Base-by-base conservation (phyloP, 768 basidiomycete genomes). In the Tylopilus vinaceipallidus region DNA sequence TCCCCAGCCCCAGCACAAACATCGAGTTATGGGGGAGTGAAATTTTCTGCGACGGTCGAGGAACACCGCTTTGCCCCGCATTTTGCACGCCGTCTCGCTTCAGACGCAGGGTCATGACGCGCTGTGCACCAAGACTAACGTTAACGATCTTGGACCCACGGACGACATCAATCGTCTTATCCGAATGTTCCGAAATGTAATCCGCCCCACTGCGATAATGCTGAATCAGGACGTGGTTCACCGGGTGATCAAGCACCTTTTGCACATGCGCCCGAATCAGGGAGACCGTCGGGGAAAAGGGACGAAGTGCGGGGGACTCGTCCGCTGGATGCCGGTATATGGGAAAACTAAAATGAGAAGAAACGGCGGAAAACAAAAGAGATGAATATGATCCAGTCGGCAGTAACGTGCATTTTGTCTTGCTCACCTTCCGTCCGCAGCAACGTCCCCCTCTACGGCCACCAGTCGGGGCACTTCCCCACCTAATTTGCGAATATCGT, bases 141-240 rank as follows among this genome's bases (percentile, higher is more conserved):
- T 92, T 92, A 52, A 88, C 86, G 54, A 91, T 85, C 46, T 74
- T 81, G 7, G 88, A 86, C 27, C 81, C 84, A 13, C 75, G 79
- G 4, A 84, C 80, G 55, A 92, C 79, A 63, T 92, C 90, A 56
- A 91, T 78, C 6, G 89, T 92, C 70, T 92, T 92, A 67, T 92
- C 89, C 0, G 86, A 87, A 65, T 92, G 89, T 57, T 91, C 88
- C 0, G 88, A 90, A 54, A 91, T 91, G 67, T 84, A 87, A 66
- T 91, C 90, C 24, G 78, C 80, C 6, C 89, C 90, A 12, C 75
- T 77, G 49, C 89, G 86, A 62, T 91, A 91, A 62, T 81, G 76
- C 60, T 91, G 90, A 42, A 91, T 88, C 26, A 92, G 77, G 41
- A 88, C 89, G 57, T 92, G 89, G 60, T 92, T 92, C 6, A 91